Evolutionary conservation across 257 asterid genomes (phyloP).

Genomic region (Primulina tabacum): DNA sequence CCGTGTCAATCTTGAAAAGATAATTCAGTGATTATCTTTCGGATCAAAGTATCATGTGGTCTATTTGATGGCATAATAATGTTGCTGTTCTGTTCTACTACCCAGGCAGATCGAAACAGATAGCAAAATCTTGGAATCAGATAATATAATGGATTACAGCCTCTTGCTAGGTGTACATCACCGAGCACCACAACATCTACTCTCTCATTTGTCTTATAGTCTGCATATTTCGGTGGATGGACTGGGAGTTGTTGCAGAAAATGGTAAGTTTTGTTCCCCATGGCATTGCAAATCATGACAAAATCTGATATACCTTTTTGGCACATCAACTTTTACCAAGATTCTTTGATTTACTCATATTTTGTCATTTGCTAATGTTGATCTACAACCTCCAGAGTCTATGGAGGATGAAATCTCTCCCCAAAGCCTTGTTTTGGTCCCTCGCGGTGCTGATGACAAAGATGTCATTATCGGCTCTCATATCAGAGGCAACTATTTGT

Average conservation of each 20-base stretch:
- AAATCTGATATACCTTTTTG: neutral
- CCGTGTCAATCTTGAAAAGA: neutral
- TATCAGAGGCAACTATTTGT: constrained; percentile 82
- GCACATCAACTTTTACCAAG: neutral
- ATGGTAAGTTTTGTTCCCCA: constrained; percentile 41
- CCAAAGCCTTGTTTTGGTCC: constrained; percentile 91
- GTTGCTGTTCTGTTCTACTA: constrained; percentile 22
- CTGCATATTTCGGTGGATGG: constrained; percentile 55
- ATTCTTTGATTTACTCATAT: neutral
- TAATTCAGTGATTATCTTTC: neutral
- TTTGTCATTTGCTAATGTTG: constrained; percentile 20
- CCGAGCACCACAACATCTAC: constrained; percentile 91
- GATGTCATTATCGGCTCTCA: constrained; percentile 79
- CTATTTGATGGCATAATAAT: constrained; percentile 8
- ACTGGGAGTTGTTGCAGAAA: constrained; percentile 84
- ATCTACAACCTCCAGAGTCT: constrained; percentile 43
- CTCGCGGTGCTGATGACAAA: constrained; percentile 61
- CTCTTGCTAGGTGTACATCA: constrained; percentile 89
- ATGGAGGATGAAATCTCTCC: constrained; percentile 90
- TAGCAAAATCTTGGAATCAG: constrained; percentile 86
- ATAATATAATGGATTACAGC: constrained; percentile 97
- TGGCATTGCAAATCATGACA: neutral
- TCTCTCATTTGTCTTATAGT: constrained; percentile 55
- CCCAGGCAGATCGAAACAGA: constrained; percentile 90
- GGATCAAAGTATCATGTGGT: constrained; percentile 1